Base-by-base conservation (phyloP, 2,329 filamentous ascomycete species). In the Fusarium fujikuroi region DNA sequence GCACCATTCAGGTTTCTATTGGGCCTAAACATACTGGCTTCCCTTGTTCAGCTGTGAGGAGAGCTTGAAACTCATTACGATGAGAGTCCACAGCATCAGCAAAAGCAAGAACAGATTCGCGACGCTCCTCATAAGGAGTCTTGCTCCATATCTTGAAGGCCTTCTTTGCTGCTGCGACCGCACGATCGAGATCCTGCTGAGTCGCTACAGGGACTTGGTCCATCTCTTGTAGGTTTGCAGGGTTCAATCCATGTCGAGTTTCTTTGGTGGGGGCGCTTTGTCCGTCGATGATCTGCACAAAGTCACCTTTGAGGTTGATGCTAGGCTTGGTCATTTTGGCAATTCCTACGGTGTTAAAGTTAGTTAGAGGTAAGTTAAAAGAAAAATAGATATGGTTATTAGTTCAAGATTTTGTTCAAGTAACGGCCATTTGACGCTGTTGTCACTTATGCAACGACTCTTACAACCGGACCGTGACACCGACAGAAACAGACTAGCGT, bases 141-240 rank as follows among this genome's bases (percentile, higher is more conserved):
- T 69, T 68, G 4, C 76, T 76, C 79, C 79, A 81, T 0, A 39
- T 65, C 34, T 75, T 76, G 43, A 77, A 79, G 0, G 79, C 79
- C 21, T 71, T 56, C 36, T 66, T 74, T 0, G 62, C 79, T 10
- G 76, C 72, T 0, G 69, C 74, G 3, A 75, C 73, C 10, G 77
- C 79, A 0, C 61, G 60, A 49, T 80, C 73, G 8, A 80, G 63
- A 30, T 79, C 72, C 11, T 71, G 70, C 2, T 71, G 42, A 1
- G 75, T 75, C 5, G 77, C 75, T 3, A 80, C 62, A 1, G 78
- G 77, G 2, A 79, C 77, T 12, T 75, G 57, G 23, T 71, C 74
- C 23, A 82, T 76, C 9, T 76, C 77, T 30, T 79, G 66, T 7
- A 80, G 74, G 0, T 57, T 82, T 59, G 69, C 81, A 66, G 69